Percentiles rank a stretch among this genome's conserved stretches.
Conservation (phyloP, 768 basidiomycete species). For the Leccinum arenicola region DNA sequence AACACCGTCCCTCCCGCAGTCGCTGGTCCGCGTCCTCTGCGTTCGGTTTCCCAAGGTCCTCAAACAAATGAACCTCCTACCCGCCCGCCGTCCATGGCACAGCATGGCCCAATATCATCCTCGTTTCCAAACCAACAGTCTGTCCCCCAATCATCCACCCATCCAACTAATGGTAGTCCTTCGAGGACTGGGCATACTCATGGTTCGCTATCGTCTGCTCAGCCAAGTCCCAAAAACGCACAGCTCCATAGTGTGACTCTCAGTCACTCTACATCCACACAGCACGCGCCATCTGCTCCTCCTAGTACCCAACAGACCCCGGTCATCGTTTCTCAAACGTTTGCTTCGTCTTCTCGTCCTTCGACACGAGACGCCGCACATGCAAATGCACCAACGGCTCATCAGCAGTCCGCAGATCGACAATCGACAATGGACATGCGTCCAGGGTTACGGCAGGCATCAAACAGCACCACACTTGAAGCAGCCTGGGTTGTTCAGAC, state of each 20-base stretch:
- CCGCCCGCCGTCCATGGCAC: slow-evolving; percentile 24
- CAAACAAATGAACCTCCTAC: slow-evolving; percentile 23
- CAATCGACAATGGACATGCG: slow-evolving; percentile 6
- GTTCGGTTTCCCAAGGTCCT: slow-evolving; percentile 28
- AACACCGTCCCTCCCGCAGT: slow-evolving; percentile 22
- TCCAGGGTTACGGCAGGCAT: slow-evolving; percentile 13
- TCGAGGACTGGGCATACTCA: slow-evolving; percentile 13
- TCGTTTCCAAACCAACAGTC: slow-evolving; percentile 15
- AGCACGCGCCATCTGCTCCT: slow-evolving; percentile 19
- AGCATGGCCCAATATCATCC: slow-evolving; percentile 4
- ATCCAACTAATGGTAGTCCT: slow-evolving; percentile 14
- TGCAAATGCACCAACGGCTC: slow-evolving; percentile 2
- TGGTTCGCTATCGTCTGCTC: slow-evolving; percentile 12
- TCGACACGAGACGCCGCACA: slow-evolving; percentile 23
- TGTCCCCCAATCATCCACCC: slow-evolving; percentile 20
- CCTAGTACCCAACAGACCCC: slow-evolving; percentile 24
- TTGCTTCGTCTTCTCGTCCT: slow-evolving; percentile 26
- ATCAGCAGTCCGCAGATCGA: slow-evolving; percentile 17
- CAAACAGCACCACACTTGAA: slow-evolving; percentile 24
- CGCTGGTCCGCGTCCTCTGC: slow-evolving; percentile 27
- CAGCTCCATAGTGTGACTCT: slow-evolving; percentile 17
- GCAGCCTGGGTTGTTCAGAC: slow-evolving; percentile 34
- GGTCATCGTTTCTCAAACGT: slow-evolving; percentile 14
- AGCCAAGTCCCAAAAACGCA: slow-evolving; percentile 25
- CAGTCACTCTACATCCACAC: slow-evolving; percentile 7